phyloP scores from a whole-genome alignment of 1,284 basidiomycete genomes.

The Schizopora paradoxa region DNA sequence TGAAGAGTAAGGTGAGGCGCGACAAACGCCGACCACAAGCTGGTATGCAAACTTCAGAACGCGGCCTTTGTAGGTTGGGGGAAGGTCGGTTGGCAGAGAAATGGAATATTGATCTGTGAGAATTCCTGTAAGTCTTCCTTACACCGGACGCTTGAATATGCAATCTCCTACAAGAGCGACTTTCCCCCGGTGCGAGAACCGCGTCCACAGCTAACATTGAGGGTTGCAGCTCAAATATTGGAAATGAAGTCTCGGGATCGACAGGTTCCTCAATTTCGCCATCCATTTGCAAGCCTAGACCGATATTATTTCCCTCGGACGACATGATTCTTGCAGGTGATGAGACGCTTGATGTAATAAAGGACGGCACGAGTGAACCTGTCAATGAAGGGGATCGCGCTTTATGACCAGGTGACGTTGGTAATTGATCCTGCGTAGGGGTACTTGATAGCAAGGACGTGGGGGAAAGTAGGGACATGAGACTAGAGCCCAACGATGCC shows the following conservation, averaged over 20 bases:
- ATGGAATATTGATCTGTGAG: constrained; percentile 72
- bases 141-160: constrained; percentile 1
- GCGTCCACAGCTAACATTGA: constrained; percentile 84
- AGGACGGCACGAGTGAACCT: constrained; percentile 12
- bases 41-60: constrained; percentile 85
- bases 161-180: constrained; percentile 62
- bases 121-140: constrained; percentile 3
- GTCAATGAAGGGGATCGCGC: constrained; percentile 12
- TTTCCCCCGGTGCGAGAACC: constrained; percentile 71
- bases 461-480: constrained; percentile 50
- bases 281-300: constrained; percentile 9
- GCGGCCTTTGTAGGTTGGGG: constrained; percentile 86
- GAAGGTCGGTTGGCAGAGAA: constrained; percentile 71
- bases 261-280: constrained; percentile 38
- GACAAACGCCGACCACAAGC: constrained; percentile 81
- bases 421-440: constrained; percentile 17
- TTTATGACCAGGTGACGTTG: constrained; percentile 16
- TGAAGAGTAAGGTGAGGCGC: constrained; percentile 30
- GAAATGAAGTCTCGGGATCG: constrained; percentile 65
- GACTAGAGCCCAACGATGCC: constrained; percentile 48
- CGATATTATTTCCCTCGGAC: not conserved
- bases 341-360: constrained; percentile 13
- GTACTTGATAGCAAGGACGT: constrained; percentile 23
- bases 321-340: constrained; percentile 9
- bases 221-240: constrained; percentile 77